phyloP scores from a whole-genome alignment of 1,284 basidiomycete species.

The Chalciporus sp. region DNA sequence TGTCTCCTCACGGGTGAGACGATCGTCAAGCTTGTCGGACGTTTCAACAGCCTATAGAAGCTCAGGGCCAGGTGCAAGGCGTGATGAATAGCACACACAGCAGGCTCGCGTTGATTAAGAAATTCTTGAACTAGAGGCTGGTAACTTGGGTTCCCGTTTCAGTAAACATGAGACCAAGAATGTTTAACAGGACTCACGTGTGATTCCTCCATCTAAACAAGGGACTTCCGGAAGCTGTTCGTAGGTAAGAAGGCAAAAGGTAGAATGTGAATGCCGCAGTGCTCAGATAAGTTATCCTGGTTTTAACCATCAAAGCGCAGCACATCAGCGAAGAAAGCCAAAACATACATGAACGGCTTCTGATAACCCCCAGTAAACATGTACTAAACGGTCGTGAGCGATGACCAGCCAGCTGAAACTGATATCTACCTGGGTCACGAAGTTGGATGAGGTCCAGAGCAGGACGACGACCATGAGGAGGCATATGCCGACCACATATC shows the following conservation, averaged over 20 bases:
- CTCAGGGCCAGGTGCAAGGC: neutral
- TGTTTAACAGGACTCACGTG: conserved; percentile 11
- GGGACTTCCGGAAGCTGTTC: conserved; percentile 35
- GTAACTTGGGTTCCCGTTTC: conserved; percentile 23
- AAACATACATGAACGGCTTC: conserved; percentile 79
- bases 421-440: conserved; percentile 69
- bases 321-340: neutral
- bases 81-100: conserved; percentile 15
- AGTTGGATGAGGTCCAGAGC: conserved; percentile 83
- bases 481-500: conserved; percentile 72
- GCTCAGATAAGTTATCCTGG: conserved; percentile 83
- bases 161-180: neutral
- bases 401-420: conserved; percentile 1
- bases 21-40: conserved; percentile 27
- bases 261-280: conserved; percentile 91
- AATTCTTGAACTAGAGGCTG: conserved; percentile 25
- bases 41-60: conserved; percentile 12
- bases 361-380: conserved; percentile 70
- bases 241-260: conserved; percentile 71
- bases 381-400: conserved; percentile 44
- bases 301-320: conserved; percentile 6
- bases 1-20: conserved; percentile 73
- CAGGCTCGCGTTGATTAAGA: conserved; percentile 11
- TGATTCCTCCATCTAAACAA: conserved; percentile 17
- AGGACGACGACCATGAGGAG: conserved; percentile 80